These are phyloP conservation scores for Tolypocladium ophioglossoides DNA, from an alignment of 2,329 filamentous ascomycete species.

Conservation along the genomic window DNA sequence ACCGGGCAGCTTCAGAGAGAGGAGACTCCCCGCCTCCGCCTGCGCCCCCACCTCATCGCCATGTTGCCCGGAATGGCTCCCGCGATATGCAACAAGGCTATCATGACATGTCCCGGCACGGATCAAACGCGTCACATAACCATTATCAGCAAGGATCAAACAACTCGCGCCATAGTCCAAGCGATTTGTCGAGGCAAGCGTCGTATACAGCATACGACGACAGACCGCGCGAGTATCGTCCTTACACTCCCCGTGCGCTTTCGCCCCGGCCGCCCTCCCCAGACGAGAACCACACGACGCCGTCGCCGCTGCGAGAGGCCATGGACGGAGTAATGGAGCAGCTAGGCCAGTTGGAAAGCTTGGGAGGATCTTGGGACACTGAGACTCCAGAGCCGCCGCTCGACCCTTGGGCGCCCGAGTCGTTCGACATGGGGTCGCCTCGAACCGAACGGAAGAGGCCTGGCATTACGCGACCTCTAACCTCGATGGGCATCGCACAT, in stretches of 20 bases:
- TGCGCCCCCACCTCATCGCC: constrained; percentile 74
- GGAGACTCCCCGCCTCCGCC: constrained; percentile 63
- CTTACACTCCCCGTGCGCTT: constrained; percentile 44
- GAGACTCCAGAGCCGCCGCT: constrained; percentile 46
- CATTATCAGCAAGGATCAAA: constrained; percentile 21
- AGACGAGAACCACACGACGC: constrained; percentile 59
- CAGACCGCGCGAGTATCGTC: constrained; percentile 13
- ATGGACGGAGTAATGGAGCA: constrained; percentile 99
- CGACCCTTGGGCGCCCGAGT: constrained; percentile 85
- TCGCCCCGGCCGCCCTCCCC: constrained; percentile 63
- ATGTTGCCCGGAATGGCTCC: constrained; percentile 30
- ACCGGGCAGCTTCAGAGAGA: constrained; percentile 18
- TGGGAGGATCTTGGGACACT: constrained; percentile 41
- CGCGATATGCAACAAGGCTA: constrained; percentile 4
- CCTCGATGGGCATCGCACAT: constrained; percentile 59
- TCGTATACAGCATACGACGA: constrained; percentile 31
- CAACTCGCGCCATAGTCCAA: constrained; percentile 19
- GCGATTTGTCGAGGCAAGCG: constrained; percentile 23
- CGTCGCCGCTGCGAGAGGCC: constrained; percentile 82
- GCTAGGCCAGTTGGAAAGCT: constrained; percentile 61
- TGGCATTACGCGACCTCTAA: constrained; percentile 43
- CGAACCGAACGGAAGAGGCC: constrained; percentile 14
- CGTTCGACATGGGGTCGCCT: constrained; percentile 50
- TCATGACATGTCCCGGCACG: constrained; percentile 15
- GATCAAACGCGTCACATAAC: constrained; percentile 27